Base-by-base conservation (phyloP, 2,329 filamentous ascomycete species). In the Fusarium beomiforme region DNA sequence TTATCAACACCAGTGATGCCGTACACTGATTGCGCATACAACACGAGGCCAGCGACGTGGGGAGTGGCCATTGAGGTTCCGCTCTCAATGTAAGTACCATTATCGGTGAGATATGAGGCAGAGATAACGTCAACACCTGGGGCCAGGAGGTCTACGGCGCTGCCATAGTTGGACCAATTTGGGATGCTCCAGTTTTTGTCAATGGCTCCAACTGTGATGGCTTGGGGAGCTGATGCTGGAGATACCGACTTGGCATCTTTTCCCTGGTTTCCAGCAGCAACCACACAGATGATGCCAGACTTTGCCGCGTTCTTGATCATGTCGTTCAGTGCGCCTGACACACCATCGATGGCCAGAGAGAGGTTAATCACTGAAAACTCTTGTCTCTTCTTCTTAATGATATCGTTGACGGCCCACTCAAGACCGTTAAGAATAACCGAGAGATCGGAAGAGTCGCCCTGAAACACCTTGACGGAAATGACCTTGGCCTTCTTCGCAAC, bases 1-100 rank as follows among this genome's bases (percentile, higher is more conserved):
- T 78, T 80, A 8, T 63, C 51, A 24, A 77, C 71, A 16, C 77
- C 77, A 47, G 72, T 76, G 26, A 78, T 51, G 23, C 81, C 79
- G 61, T 86, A 79, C 8, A 88, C 79, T 9, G 81, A 82, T 59
- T 90, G 80, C 39, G 81, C 78, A 76, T 84, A 84, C 16, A 83
- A 77, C n/a, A 73, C 87, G 21, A 92, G 81, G 26, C 90, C 90
- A 37, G 86, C 82, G 59, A 91, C 83, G 73, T 91, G 89, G 3
- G 90, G 89, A 3, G 83, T 80, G 10, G 89, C 87, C 89, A 91
- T 91, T 16, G 85, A 89, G 6, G 90, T 92, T 19, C 90, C 90
- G 10, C 82, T 85, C 74, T 89, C 83, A 43, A 76, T 81, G 62
- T 82, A 81, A 33, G 78, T 85, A 41, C 85, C 83, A 16, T 75